Conservation (phyloP, 352 stramenopile genomes). For the Phytophthora chlamydospora region DNA sequence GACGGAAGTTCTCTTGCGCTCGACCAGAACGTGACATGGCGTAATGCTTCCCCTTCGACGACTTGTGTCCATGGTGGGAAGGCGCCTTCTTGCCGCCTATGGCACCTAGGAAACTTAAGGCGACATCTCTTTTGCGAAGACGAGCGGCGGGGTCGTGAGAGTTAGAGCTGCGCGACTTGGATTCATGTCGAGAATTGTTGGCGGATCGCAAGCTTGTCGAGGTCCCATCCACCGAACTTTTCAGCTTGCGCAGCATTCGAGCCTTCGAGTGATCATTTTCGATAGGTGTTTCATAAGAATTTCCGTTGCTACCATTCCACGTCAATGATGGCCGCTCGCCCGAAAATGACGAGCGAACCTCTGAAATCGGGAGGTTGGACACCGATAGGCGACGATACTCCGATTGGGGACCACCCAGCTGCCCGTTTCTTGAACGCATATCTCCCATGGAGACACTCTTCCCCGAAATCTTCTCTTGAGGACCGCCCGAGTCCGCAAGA, state of each 20-base stretch:
- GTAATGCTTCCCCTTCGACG: constrained; percentile 21
- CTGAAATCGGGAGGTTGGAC: constrained; percentile 37
- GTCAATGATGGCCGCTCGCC: constrained; percentile 38
- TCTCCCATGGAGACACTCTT: constrained; percentile 30
- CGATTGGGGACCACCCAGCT: constrained; percentile 4
- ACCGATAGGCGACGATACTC: constrained; percentile 34
- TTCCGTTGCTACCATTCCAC: constrained; percentile 38
- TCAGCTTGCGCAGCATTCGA: constrained; percentile 68
- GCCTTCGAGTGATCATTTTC: constrained; percentile 69
- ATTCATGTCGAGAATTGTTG: constrained; percentile 20
- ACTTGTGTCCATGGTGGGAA: constrained; percentile 17
- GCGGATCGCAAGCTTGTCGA: constrained; percentile 12
- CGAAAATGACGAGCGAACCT: constrained; percentile 46
- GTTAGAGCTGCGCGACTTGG: constrained; percentile 20
- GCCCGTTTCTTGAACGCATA: constrained; percentile 8
- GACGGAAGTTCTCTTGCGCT: constrained; percentile 91
- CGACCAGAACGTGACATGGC: constrained; percentile 32
- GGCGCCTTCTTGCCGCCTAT: constrained; percentile 30
- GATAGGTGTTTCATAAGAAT: constrained; percentile 57
- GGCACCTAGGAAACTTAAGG: constrained; percentile 50
- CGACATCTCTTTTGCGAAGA: constrained; percentile 74
- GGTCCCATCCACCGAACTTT: constrained; percentile 44
- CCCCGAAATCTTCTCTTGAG: constrained; percentile 20
- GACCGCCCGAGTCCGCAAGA: constrained; percentile 16
- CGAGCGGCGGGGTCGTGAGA: constrained; percentile 26